Conservation (phyloP, 129 eudicot genomes). For the Flaveria linearis region DNA sequence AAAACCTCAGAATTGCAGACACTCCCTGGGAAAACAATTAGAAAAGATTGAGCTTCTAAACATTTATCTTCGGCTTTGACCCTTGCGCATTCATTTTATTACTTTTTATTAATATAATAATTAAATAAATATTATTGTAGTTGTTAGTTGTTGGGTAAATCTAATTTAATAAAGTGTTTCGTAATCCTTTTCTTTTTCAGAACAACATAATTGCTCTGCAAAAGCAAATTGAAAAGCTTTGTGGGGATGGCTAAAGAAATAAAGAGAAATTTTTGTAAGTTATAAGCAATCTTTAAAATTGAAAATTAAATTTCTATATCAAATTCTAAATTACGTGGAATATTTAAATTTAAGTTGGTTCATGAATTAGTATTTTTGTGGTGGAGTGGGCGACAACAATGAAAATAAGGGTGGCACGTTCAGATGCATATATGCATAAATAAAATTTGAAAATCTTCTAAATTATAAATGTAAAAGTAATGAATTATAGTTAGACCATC, state of each 20-base stretch:
- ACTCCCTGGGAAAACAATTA: slow-evolving; percentile 34
- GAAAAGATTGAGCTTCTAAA: neutral
- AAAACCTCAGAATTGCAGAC: slow-evolving; percentile 26
- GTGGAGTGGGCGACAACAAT: slow-evolving; percentile 33
- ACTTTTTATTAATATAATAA: neutral
- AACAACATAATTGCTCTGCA: slow-evolving; percentile 22
- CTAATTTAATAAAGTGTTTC: slow-evolving; percentile 16
- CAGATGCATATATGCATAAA: neutral
- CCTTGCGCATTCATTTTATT: slow-evolving; percentile 15
- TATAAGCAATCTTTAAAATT: neutral
- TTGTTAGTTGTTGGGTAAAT: neutral
- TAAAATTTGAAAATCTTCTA: no score
- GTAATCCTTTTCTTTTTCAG: slow-evolving; percentile 31
- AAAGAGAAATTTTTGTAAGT: neutral
- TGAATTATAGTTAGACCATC: no score
- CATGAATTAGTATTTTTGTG: neutral
- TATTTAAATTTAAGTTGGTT: neutral
- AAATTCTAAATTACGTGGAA: neutral
- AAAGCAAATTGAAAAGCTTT: slow-evolving; percentile 27
- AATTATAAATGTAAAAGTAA: no score
- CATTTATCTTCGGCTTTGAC: slow-evolving; percentile 10
- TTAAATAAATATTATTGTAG: neutral
- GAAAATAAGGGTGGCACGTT: slow-evolving; percentile 23
- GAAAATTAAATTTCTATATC: neutral
- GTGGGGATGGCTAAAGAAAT: neutral